Base-by-base conservation (phyloP, 139 green algal genomes). In the Marvania coccoides region DNA sequence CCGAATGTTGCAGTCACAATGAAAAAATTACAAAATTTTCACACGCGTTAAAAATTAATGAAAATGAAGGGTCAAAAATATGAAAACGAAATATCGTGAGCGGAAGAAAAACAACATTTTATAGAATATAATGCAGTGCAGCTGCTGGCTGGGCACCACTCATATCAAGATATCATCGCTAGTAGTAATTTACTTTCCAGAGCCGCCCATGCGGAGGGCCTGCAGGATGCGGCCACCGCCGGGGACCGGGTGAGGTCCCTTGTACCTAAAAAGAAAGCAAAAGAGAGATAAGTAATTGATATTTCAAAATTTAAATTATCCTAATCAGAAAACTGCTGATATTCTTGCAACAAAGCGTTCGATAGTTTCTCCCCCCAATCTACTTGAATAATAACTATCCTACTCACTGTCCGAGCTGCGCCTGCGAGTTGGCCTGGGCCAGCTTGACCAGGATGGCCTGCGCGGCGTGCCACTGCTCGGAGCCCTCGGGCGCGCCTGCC, bases 361-460 rank as follows among this genome's bases (percentile, higher is more conserved):
- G n/a, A n/a, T n/a, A n/a, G n/a, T n/a, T n/a, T n/a, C n/a, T n/a
- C n/a, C n/a, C n/a, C n/a, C n/a, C n/a, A n/a, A n/a, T n/a, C n/a
- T n/a, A n/a, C n/a, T n/a, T n/a, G n/a, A n/a, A n/a, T n/a, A n/a
- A n/a, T n/a, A n/a, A n/a, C n/a, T n/a, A n/a, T n/a, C n/a, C n/a
- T n/a, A n/a, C n/a, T n/a, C n/a, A n/a, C 65, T 81, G 40, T 6
- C 85, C 84, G 30, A 87, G 74, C 79, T 91, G 85, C 3, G 85
- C 85, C 59, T 91, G 71, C 28, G 67, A 81, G 69, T 91, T 91
- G 53, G 85, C 85, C 58, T 85, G 85, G 19, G 85, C 85, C 39
- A 90, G 69, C 33, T 71, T 70, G 15, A 84, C 53, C 58, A 91
- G 78, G 30, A 87, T 82, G 37, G 83, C 61, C 73, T 90, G 84